These are phyloP conservation scores for Papiliotrema nemorosa DNA, from an alignment of 1,284 basidiomycete species.

Conservation along the genomic window DNA sequence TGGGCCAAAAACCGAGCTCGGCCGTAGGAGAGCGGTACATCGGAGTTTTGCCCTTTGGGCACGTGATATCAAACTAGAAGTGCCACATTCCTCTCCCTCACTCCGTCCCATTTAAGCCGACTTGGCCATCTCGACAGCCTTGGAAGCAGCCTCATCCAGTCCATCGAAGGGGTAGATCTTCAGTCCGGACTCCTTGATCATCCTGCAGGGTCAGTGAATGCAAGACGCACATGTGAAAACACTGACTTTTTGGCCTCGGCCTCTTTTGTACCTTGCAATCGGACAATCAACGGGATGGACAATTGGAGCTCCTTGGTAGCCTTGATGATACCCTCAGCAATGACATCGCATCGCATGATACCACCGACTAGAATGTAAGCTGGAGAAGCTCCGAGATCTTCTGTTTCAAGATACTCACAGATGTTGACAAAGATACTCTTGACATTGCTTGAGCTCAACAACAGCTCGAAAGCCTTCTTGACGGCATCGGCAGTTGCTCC, in stretches of 20 bases:
- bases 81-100: background rate
- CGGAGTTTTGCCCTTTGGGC: too few relatives aligned
- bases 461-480: slow-evolving; percentile 98
- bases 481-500: slow-evolving; percentile 97
- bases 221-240: background rate
- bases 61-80: too few relatives aligned
- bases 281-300: slow-evolving; percentile 83
- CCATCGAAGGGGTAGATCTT: slow-evolving; percentile 79
- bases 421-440: slow-evolving; percentile 99
- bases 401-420: slow-evolving; percentile 53
- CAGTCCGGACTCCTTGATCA: slow-evolving; percentile 87
- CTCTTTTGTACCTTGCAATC: slow-evolving; percentile 96
- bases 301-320: slow-evolving; percentile 89
- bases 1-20: too few relatives aligned
- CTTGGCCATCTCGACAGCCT: slow-evolving; percentile 70
- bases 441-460: slow-evolving; percentile 84
- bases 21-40: too few relatives aligned
- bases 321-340: slow-evolving; percentile 96
- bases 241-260: slow-evolving; percentile 87
- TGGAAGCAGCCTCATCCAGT: slow-evolving; percentile 62
- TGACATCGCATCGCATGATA: slow-evolving; percentile 98
- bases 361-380: slow-evolving; percentile 51
- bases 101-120: slow-evolving; percentile 5
- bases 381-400: background rate
- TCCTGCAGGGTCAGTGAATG: slow-evolving; percentile 53